Conservation (phyloP, 2,329 filamentous ascomycete genomes). For the Amauroascus niger region DNA sequence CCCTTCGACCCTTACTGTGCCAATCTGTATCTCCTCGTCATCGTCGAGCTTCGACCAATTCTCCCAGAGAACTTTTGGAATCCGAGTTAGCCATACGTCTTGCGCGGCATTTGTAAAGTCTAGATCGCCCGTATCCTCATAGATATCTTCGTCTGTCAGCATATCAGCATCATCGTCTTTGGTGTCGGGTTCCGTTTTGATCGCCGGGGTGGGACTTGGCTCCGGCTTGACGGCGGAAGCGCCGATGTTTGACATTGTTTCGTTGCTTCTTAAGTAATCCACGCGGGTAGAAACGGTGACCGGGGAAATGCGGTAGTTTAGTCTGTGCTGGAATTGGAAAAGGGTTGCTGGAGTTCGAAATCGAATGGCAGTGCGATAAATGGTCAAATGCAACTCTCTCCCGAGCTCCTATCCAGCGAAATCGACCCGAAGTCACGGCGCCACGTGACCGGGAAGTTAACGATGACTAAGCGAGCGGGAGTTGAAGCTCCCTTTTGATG, state of each 20-base stretch:
- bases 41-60: slow-evolving; percentile 67
- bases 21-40: slow-evolving; percentile 71
- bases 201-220: slow-evolving; percentile 30
- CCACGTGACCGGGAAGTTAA: neutral
- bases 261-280: neutral
- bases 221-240: slow-evolving; percentile 31
- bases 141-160: slow-evolving; percentile 56
- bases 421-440: slow-evolving; percentile 2
- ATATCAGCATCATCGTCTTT: slow-evolving; percentile 29
- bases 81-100: slow-evolving; percentile 59
- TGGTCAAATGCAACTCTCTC: neutral
- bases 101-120: slow-evolving; percentile 46
- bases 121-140: slow-evolving; percentile 57
- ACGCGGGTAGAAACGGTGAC: neutral
- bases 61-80: slow-evolving; percentile 73
- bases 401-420: too few species aligned
- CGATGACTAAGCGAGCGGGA: slow-evolving; percentile 5
- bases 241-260: slow-evolving; percentile 10
- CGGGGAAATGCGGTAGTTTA: neutral
- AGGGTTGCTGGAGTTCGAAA: too few species aligned
- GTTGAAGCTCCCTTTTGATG: too few species aligned
- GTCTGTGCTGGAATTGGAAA: neutral
- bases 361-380: neutral
- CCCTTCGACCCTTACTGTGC: slow-evolving; percentile 57
- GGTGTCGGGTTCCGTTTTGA: slow-evolving; percentile 36